A percentile compares a stretch with the other conserved stretches of the same genome.
These are phyloP conservation scores for Rosa chinensis DNA, from an alignment of 306 rosid species.

Conservation along the genomic window DNA sequence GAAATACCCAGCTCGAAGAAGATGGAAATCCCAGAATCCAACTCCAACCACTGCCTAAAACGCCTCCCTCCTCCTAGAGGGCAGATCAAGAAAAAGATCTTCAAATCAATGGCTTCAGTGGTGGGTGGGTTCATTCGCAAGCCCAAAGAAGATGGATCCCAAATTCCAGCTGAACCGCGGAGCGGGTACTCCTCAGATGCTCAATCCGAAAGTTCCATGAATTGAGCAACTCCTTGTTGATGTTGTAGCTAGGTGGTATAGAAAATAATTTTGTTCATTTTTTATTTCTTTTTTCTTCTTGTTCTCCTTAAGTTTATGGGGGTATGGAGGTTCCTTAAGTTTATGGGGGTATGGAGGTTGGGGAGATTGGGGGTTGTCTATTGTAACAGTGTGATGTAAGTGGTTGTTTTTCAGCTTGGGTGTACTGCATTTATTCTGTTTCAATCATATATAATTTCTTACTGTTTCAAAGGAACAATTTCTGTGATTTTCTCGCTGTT, in stretches of 20 bases:
- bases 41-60: background rate
- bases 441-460: background rate
- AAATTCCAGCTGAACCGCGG: slow-evolving; percentile 18
- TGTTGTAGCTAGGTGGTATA: background rate
- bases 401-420: background rate
- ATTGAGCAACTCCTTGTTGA: background rate
- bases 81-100: slow-evolving; percentile 28
- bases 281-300: background rate
- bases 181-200: slow-evolving; percentile 18
- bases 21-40: slow-evolving; percentile 8
- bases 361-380: background rate
- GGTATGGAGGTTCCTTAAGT: background rate
- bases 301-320: background rate
- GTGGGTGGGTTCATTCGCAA: background rate
- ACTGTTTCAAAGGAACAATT: background rate
- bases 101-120: slow-evolving; percentile 15
- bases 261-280: background rate
- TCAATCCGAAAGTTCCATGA: background rate
- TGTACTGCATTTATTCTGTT: background rate
- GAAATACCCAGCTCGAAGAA: background rate
- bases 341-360: background rate
- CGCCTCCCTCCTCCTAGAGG: slow-evolving; percentile 24
- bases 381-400: slow-evolving; percentile 1
- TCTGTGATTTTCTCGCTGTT: background rate
- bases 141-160: slow-evolving; percentile 19